These are phyloP conservation scores for Platanus orientalis DNA, from an alignment of 164 flowering plant species.

Conservation along the genomic window DNA sequence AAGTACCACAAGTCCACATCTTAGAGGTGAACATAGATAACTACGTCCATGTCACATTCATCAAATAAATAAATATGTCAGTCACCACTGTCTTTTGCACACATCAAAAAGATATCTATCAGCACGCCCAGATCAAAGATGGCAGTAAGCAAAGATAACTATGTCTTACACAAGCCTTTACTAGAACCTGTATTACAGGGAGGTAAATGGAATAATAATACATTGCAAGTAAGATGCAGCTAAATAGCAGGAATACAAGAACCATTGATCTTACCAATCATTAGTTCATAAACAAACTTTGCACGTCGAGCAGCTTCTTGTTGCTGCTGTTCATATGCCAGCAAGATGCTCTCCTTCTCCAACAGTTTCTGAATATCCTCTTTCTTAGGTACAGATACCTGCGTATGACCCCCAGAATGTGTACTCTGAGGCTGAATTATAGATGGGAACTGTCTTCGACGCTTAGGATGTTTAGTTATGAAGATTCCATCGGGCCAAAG, in stretches of 20 bases:
- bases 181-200: no score
- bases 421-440: conserved; percentile 30
- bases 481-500: conserved; percentile 99
- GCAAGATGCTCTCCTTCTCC: conserved; percentile 14
- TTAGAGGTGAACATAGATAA: no score
- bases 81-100: no score
- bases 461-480: conserved; percentile 88
- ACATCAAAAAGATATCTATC: no score
- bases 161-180: no score
- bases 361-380: conserved; percentile 22
- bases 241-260: conserved; percentile 2
- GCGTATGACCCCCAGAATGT: conserved; percentile 26
- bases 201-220: no score
- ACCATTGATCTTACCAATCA: conserved; percentile 59
- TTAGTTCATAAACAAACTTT: conserved; percentile 76
- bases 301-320: conserved; percentile 76
- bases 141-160: no score
- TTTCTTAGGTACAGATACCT: conserved; percentile 36
- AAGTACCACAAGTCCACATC: no score
- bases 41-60: no score
- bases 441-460: conserved; percentile 45
- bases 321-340: conserved; percentile 47
- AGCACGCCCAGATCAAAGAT: background rate
- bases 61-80: no score
- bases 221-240: background rate